Evolutionary conservation across 2,329 filamentous ascomycete species (phyloP).

Genomic region (Hirsutella rhossiliensis): DNA sequence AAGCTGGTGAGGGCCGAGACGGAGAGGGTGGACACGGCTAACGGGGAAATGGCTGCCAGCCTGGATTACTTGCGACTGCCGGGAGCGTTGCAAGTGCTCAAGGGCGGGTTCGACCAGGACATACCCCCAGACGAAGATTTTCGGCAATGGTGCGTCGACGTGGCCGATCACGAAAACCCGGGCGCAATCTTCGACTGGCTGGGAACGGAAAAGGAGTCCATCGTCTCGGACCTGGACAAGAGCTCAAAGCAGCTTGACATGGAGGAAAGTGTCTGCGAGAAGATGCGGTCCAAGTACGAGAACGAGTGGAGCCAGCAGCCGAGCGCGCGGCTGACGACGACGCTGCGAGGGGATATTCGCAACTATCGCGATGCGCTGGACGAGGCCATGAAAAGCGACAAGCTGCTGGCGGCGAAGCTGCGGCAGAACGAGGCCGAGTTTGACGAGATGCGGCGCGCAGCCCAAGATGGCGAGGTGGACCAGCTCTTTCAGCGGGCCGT

Average conservation of each 20-base stretch:
- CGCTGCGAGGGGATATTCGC: conserved; percentile 72
- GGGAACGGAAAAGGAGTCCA: conserved; percentile 63
- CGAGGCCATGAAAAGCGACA: conserved; percentile 78
- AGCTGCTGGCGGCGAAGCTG: conserved; percentile 70
- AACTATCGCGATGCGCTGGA: conserved; percentile 84
- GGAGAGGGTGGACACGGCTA: conserved; percentile 83
- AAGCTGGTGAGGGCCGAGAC: conserved; percentile 89
- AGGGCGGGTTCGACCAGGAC: conserved; percentile 86
- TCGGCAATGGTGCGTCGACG: conserved; percentile 83
- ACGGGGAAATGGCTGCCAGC: conserved; percentile 91
- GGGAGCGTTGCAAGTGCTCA: conserved; percentile 77
- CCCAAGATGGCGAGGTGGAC: conserved; percentile 76
- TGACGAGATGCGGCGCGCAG: conserved; percentile 87
- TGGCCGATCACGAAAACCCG: conserved; percentile 76
- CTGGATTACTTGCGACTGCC: conserved; percentile 88
- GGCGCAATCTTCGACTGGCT: conserved; percentile 67
- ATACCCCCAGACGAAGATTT: conserved; percentile 85
- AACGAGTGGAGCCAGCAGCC: conserved; percentile 95
- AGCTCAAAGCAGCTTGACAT: conserved; percentile 85
- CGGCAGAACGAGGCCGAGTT: conserved; percentile 81
- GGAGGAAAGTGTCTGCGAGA: conserved; percentile 97
- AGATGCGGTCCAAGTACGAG: conserved; percentile 97
- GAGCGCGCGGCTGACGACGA: conserved; percentile 78
- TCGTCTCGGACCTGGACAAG: conserved; percentile 61
- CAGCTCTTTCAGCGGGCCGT: conserved; percentile 80